Evolutionary conservation across 202 grass and related monocot genomes (phyloP), one percentile per base, ranked within the genome.

Genomic region (Panicum hallii): DNA sequence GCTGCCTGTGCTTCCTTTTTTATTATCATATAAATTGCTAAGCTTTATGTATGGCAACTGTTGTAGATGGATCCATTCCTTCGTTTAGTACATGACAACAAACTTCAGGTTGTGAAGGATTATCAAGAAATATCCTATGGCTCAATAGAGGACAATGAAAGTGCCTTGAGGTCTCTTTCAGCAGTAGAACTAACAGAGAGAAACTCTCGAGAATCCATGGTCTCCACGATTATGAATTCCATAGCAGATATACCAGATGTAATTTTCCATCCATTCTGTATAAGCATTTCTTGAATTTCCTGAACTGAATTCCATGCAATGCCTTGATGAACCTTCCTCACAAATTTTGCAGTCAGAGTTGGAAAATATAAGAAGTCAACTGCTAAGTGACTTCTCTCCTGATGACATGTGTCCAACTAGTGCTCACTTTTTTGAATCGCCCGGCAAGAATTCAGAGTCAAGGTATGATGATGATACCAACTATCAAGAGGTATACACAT

Each of bases 41-140:
- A 52, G 45, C 46, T 36, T 83, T 79, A 52, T 73, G 36, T 54
- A 16, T 48, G 11, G 1, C 9, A 74, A 55, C 17, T 20, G 45
- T 67, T 78, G 7, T 85, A 99, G 97, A 78, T 81, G 67, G 97
- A 99, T 94, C 97, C 91, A 36, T 99, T 99, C 86, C 93, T 99
- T 53, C 84, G 67, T 77, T 83, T 99, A 74, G 78, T 93, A 80
- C 84, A 94, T 67, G 92, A 99, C 53, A 92, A 72, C 77, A 99
- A 85, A 79, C 91, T 99, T 86, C 88, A 94, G 80, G 93, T 80
- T 41, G 86, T 99, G 80, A 92, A 97, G 54, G 74, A 82, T 64
- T 75, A 77, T 75, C 32, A 45, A 75, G 88, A 82, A 47, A 87
- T 66, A 93, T 60, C 56, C 67, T 99, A 97, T 80, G 97, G 97